Conservation (phyloP, 1,139 yeast species). For the Candida pseudocylindracea region DNA sequence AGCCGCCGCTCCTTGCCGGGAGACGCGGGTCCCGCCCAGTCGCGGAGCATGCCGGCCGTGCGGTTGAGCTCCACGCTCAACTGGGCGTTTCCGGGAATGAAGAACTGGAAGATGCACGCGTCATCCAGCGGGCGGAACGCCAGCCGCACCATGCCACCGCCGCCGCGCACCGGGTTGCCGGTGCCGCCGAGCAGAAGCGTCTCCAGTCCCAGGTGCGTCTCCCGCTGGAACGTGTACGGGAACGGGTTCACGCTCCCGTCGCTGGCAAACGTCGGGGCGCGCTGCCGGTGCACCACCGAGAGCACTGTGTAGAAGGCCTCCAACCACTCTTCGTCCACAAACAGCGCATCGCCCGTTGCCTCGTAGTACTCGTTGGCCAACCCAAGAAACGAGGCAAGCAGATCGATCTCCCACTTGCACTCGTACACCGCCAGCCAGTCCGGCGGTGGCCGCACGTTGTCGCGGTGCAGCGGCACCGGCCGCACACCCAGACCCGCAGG, state of each 20-base stretch:
- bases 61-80: constrained; percentile 36
- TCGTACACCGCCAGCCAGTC: constrained; percentile 61
- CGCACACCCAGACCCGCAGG: constrained; percentile 38
- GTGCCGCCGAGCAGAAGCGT: constrained; percentile 58
- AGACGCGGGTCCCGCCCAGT: not conserved
- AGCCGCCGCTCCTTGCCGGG: not conserved
- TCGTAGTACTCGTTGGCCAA: constrained; percentile 48
- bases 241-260: constrained; percentile 28
- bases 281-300: constrained; percentile 34
- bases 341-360: constrained; percentile 23
- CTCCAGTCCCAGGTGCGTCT: constrained; percentile 60
- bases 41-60: constrained; percentile 3
- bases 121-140: constrained; percentile 87
- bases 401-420: constrained; percentile 78
- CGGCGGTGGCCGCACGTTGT: constrained; percentile 45
- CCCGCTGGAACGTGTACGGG: constrained; percentile 47
- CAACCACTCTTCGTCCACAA: constrained; percentile 34
- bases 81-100: constrained; percentile 75
- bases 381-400: constrained; percentile 63
- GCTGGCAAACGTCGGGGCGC: constrained; percentile 36
- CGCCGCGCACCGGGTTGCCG: constrained; percentile 63
- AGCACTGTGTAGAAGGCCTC: constrained; percentile 31
- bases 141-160: constrained; percentile 57
- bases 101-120: constrained; percentile 59
- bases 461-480: constrained; percentile 32